phyloP scores from a whole-genome alignment of 1,284 basidiomycete genomes.

The Boletellus deceptivus region DNA sequence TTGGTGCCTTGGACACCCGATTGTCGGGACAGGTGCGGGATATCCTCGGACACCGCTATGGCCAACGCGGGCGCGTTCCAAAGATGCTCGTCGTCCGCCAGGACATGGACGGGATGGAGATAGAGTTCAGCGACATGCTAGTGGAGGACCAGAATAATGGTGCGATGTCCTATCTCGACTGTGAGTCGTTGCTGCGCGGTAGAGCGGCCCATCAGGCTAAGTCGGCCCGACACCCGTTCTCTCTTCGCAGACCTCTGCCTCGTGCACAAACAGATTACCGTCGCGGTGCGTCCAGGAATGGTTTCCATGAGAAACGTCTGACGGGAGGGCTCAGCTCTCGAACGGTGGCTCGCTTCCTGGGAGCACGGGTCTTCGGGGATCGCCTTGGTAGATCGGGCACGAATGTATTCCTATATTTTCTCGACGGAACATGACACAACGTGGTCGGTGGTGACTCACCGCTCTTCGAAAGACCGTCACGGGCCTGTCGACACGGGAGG shows the following conservation, averaged over 20 bases:
- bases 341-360: conserved; percentile 44
- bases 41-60: conserved; percentile 71
- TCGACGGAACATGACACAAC: too few species aligned
- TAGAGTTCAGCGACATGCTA: conserved; percentile 96
- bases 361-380: conserved; percentile 39
- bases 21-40: conserved; percentile 86
- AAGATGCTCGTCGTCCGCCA: conserved; percentile 86
- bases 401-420: too few species aligned
- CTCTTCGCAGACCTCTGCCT: conserved; percentile 46
- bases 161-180: conserved; percentile 85
- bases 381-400: conserved; percentile 45
- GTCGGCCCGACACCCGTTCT: conserved; percentile 19
- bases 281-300: conserved; percentile 48
- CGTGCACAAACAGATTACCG: conserved; percentile 58
- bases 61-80: conserved; percentile 57
- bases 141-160: conserved; percentile 98
- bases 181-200: conserved; percentile 46
- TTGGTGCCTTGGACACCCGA: conserved; percentile 75
- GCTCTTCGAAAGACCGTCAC: too few species aligned
- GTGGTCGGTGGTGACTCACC: too few species aligned
- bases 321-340: conserved; percentile 36
- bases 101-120: conserved; percentile 90
- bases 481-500: too few species aligned
- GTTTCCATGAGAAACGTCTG: background rate
- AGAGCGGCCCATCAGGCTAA: conserved; percentile 22